Evolutionary conservation across 108 stramenopile species (phyloP).

Genomic region (Cyclotella cryptica): DNA sequence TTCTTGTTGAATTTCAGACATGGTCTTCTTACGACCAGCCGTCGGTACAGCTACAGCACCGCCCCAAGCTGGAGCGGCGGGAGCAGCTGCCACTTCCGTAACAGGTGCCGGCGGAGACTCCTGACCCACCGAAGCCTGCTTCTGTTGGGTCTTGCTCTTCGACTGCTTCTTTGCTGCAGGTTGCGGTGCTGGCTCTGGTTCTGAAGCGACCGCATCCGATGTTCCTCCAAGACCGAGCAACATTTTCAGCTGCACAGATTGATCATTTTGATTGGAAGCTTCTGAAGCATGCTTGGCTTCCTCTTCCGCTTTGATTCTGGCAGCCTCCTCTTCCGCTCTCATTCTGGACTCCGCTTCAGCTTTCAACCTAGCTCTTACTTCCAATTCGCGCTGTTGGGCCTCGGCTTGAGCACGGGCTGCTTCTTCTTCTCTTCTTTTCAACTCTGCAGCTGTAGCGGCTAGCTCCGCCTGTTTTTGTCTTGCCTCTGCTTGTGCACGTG

Average conservation of each 20-base stretch:
- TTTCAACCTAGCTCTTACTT: slow-evolving; percentile 32
- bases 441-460: slow-evolving; percentile 9
- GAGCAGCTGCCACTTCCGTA: slow-evolving; percentile 23
- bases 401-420: slow-evolving; percentile 35
- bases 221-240: slow-evolving; percentile 78
- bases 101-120: slow-evolving; percentile 31
- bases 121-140: slow-evolving; percentile 30
- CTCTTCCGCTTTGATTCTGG: slow-evolving; percentile 36
- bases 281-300: slow-evolving; percentile 36
- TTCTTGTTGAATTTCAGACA: slow-evolving; percentile 92
- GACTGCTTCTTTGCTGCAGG: slow-evolving; percentile 46
- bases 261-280: slow-evolving; percentile 56
- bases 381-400: slow-evolving; percentile 25
- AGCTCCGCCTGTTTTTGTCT: slow-evolving; percentile 19
- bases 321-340: slow-evolving; percentile 39
- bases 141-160: slow-evolving; percentile 42
- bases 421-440: slow-evolving; percentile 21
- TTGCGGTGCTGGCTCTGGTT: slow-evolving; percentile 30
- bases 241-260: slow-evolving; percentile 86
- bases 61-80: slow-evolving; percentile 82
- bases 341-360: slow-evolving; percentile 29
- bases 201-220: slow-evolving; percentile 24
- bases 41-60: slow-evolving; percentile 36
- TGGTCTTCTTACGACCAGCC: slow-evolving; percentile 62
- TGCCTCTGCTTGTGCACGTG: slow-evolving; percentile 34